A percentile compares a stretch with the other conserved stretches of the same genome.
These are phyloP conservation scores for Pestalotiopsis sp. DNA, from an alignment of 2,329 filamentous ascomycete genomes.

Conservation along the genomic window DNA sequence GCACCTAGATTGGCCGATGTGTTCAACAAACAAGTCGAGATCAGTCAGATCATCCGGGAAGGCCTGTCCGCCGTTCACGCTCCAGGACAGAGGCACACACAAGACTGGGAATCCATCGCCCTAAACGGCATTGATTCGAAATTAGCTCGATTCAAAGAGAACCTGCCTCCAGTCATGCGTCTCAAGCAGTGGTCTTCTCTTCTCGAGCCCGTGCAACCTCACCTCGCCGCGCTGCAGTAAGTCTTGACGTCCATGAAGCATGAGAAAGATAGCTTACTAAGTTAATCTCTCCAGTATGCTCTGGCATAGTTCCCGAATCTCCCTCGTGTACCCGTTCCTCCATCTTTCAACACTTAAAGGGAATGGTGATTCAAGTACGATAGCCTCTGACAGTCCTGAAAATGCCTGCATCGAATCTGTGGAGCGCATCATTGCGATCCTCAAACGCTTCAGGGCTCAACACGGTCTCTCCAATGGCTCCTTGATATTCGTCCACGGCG, in stretches of 20 bases:
- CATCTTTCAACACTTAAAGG: not conserved
- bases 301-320: not conserved
- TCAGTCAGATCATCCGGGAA: constrained; percentile 6
- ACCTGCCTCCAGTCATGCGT: not conserved
- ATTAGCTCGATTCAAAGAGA: not conserved
- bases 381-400: not conserved
- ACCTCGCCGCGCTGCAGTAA: constrained; percentile 5
- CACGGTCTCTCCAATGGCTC: not conserved
- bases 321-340: not conserved
- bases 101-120: not conserved
- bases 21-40: constrained; percentile 8
- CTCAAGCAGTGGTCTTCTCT: constrained; percentile 1
- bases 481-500: not conserved
- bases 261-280: not conserved
- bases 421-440: not conserved
- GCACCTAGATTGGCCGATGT: not conserved
- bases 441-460: constrained; percentile 8
- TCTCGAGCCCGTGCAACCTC: not conserved
- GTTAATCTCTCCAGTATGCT: not conserved
- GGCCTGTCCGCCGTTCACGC: not conserved
- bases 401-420: not conserved
- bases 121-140: not conserved
- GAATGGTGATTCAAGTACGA: not conserved
- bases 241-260: not conserved
- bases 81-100: not conserved